These are phyloP conservation scores for Mortierella sp. DNA, from an alignment of 371 early-diverging fungal species.

Conservation along the genomic window DNA sequence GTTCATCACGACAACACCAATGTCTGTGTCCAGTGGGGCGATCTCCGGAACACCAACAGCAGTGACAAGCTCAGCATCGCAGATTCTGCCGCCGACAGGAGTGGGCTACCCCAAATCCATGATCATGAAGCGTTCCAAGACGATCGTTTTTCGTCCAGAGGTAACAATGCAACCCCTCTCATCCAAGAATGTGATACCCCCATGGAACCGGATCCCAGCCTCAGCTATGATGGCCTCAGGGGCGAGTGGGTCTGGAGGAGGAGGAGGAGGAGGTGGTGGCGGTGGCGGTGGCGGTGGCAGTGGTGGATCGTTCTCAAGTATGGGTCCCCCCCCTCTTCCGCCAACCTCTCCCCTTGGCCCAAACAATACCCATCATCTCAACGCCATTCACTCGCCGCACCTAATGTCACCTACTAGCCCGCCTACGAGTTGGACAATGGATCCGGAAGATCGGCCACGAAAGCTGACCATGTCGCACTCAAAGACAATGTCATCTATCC, in stretches of 20 bases:
- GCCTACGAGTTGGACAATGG: not conserved
- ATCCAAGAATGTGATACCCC: slow-evolving; percentile 49
- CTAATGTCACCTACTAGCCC: no score
- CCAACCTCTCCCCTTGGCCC: not conserved
- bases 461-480: slow-evolving; percentile 40
- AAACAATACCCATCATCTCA: slow-evolving; percentile 3
- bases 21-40: not conserved
- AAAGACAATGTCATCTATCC: slow-evolving; percentile 41
- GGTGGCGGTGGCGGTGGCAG: no score
- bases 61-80: not conserved
- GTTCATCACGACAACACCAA: no score
- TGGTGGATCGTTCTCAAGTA: not conserved
- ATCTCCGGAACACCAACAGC: slow-evolving; percentile 9
- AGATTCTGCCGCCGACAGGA: not conserved
- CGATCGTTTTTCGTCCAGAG: slow-evolving; percentile 43
- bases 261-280: no score
- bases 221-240: not conserved
- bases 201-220: slow-evolving; percentile 47
- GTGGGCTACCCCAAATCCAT: slow-evolving; percentile 15
- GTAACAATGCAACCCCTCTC: slow-evolving; percentile 47
- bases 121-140: slow-evolving; percentile 43
- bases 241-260: no score
- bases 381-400: no score
- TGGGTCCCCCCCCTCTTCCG: not conserved
- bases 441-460: slow-evolving; percentile 26